phyloP scores from a whole-genome alignment of 2,329 filamentous ascomycete genomes.

The Microascus cirrosus region DNA sequence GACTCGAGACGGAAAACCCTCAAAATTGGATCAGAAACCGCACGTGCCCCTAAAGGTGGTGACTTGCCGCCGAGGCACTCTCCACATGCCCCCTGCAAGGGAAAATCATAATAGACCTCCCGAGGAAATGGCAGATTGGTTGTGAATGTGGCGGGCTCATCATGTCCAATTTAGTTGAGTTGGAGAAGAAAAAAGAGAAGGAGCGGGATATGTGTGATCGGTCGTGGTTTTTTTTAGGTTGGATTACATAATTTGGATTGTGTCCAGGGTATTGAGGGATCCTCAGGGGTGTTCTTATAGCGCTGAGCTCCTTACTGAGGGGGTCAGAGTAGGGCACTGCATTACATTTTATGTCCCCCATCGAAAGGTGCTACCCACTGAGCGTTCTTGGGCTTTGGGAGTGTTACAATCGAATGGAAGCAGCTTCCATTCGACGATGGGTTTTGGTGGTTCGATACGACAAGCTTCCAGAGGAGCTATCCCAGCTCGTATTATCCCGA shows the following conservation, averaged over 20 bases:
- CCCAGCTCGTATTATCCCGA: too few relatives aligned
- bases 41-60: constrained; percentile 52
- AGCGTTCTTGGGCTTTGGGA: too few relatives aligned
- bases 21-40: constrained; percentile 50
- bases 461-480: too few relatives aligned
- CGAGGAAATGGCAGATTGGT: neutral
- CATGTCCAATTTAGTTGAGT: constrained; percentile 68
- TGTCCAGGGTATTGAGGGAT: neutral
- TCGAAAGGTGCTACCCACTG: too few relatives aligned
- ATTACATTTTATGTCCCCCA: too few relatives aligned
- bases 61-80: constrained; percentile 48
- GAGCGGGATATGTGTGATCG: neutral
- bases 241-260: neutral
- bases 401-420: too few relatives aligned
- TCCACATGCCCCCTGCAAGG: constrained; percentile 43
- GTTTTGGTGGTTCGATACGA: too few relatives aligned
- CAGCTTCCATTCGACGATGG: too few relatives aligned
- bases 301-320: too few relatives aligned
- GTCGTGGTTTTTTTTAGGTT: neutral
- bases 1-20: constrained; percentile 6
- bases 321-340: too few relatives aligned
- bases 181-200: constrained; percentile 24
- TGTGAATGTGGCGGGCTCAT: constrained; percentile 55
- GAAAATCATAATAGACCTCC: constrained; percentile 14
- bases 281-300: neutral